Conservation (phyloP, 78 protist species). For the Dictyostelium capitatum region DNA sequence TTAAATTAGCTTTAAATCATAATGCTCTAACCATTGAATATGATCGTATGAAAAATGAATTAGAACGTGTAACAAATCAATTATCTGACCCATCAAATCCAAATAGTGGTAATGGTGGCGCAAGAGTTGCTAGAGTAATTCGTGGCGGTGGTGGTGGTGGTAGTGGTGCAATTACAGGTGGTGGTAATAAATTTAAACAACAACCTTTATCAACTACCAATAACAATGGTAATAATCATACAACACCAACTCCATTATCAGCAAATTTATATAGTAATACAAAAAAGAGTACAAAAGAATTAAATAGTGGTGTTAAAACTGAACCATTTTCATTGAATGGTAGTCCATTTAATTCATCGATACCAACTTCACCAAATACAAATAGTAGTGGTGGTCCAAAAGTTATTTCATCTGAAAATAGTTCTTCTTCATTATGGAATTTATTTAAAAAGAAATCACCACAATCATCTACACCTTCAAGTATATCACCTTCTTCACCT, state of each 20-base stretch:
- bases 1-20: constrained; percentile 36
- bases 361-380: constrained; percentile 22
- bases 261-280: constrained; percentile 51
- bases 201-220: no score
- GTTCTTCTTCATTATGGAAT: constrained; percentile 36
- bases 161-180: constrained; percentile 1
- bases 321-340: constrained; percentile 16
- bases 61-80: background rate
- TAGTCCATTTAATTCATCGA: background rate
- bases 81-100: background rate
- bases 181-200: no score
- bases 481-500: background rate
- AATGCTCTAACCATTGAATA: background rate
- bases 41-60: constrained; percentile 19
- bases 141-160: constrained; percentile 81
- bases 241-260: constrained; percentile 16
- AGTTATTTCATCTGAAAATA: background rate
- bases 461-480: background rate
- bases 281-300: constrained; percentile 22
- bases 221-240: background rate
- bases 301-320: constrained; percentile 6
- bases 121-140: constrained; percentile 51
- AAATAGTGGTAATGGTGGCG: constrained; percentile 19
- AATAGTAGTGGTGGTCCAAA: background rate
- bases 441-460: constrained; percentile 59